Percentiles rank a stretch among this genome's conserved stretches.
These are phyloP conservation scores for Pestalotiopsis sp. DNA, from an alignment of 2,329 filamentous ascomycete species.

Conservation along the genomic window DNA sequence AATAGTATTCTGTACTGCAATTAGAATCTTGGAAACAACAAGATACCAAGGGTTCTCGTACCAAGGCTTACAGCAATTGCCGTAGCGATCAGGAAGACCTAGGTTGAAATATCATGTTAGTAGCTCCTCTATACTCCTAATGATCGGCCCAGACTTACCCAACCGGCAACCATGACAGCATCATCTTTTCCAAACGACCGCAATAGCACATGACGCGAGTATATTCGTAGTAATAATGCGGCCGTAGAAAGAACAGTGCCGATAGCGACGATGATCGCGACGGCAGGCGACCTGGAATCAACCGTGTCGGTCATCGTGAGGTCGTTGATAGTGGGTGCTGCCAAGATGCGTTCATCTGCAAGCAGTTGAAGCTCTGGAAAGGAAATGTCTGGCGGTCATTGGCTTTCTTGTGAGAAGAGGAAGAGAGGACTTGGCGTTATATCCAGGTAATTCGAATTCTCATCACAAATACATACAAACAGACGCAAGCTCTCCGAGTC, in stretches of 20 bases:
- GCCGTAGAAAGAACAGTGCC: neutral
- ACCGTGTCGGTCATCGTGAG: neutral
- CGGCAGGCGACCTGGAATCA: neutral
- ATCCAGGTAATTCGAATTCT: neutral
- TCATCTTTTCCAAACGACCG: conserved; percentile 6
- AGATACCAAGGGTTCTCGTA: neutral
- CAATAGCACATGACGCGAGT: conserved; percentile 1
- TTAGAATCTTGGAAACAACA: neutral
- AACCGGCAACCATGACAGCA: neutral
- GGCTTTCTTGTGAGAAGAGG: neutral
- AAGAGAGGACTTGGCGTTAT: neutral
- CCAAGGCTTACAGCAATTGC: conserved; percentile 1
- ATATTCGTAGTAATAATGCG: neutral
- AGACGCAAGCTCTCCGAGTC: neutral
- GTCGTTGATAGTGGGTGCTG: neutral
- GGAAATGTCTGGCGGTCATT: neutral
- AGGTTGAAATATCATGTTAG: neutral
- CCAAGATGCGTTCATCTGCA: neutral
- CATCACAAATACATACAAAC: neutral
- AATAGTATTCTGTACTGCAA: neutral
- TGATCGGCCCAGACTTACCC: neutral
- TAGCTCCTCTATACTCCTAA: neutral
- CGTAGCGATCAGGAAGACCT: conserved; percentile 1
- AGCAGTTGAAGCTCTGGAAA: neutral
- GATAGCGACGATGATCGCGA: neutral